Evolutionary conservation across 257 asterid genomes (phyloP).

Genomic region (Nicotiana noctiflora): DNA sequence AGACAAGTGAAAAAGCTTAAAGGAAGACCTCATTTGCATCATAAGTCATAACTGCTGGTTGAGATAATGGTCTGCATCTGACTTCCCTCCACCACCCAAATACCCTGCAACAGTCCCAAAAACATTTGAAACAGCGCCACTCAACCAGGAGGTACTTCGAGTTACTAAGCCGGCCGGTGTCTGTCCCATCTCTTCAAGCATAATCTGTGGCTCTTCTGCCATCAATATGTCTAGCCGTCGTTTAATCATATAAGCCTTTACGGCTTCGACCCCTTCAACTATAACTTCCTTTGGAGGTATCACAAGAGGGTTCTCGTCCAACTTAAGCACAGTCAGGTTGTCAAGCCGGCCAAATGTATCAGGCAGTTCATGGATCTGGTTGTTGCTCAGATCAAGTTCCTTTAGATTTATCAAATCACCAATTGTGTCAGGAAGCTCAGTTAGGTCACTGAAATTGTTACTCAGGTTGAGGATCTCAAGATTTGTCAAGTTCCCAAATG

Average conservation of each 20-base stretch:
- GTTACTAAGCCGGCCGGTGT: slow-evolving; percentile 29
- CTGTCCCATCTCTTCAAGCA: slow-evolving; percentile 30
- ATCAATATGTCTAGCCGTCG: slow-evolving; percentile 48
- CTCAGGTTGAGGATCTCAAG: slow-evolving; percentile 71
- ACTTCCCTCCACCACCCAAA: slow-evolving; percentile 34
- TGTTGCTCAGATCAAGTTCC: slow-evolving; percentile 89
- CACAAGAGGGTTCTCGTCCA: slow-evolving; percentile 76
- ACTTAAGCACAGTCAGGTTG: slow-evolving; percentile 46
- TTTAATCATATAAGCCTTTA: slow-evolving; percentile 56
- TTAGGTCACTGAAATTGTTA: slow-evolving; percentile 78
- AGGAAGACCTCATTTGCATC: not conserved
- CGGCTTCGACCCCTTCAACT: slow-evolving; percentile 56
- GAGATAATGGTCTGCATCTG: slow-evolving; percentile 49
- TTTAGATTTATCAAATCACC: slow-evolving; percentile 63
- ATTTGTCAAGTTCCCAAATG: slow-evolving; percentile 55
- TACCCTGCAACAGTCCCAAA: slow-evolving; percentile 51
- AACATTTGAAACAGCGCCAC: slow-evolving; percentile 40
- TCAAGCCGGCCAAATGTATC: slow-evolving; percentile 57
- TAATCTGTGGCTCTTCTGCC: slow-evolving; percentile 43
- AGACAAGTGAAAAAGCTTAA: not conserved
- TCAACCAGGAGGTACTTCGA: slow-evolving; percentile 81
- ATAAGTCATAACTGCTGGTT: slow-evolving; percentile 52
- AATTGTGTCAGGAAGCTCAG: slow-evolving; percentile 63
- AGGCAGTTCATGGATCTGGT: slow-evolving; percentile 81
- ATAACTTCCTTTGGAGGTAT: slow-evolving; percentile 73